Evolutionary conservation across 2,329 filamentous ascomycete species (phyloP).

Genomic region (Coniochaeta sp.): DNA sequence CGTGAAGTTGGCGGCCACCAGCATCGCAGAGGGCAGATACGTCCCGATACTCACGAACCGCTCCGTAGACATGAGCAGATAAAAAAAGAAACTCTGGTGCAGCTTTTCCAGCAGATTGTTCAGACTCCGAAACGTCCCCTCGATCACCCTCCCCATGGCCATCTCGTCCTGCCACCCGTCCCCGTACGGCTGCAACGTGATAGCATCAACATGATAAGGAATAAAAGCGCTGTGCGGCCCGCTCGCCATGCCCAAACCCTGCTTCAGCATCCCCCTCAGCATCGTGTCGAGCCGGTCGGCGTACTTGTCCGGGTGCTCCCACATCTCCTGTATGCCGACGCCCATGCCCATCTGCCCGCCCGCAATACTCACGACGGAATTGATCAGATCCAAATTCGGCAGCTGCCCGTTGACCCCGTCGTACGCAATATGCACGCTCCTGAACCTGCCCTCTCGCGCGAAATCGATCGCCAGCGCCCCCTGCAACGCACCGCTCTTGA

Average conservation of each 20-base stretch:
- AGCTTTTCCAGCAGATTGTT: constrained; percentile 96
- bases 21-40: constrained; percentile 95
- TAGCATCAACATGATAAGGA: constrained; percentile 93
- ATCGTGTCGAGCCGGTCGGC: constrained; percentile 78
- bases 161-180: constrained; percentile 97
- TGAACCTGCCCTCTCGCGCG: constrained; percentile 75
- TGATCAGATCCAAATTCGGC: constrained; percentile 92
- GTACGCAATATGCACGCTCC: constrained; percentile 85
- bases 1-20: constrained; percentile 88
- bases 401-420: constrained; percentile 94
- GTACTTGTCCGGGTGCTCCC: constrained; percentile 71
- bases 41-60: constrained; percentile 97
- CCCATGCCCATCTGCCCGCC: constrained; percentile 87
- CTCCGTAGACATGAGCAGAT: constrained; percentile 83
- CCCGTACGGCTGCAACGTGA: constrained; percentile 85
- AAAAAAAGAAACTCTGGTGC: constrained; percentile 99
- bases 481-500: constrained; percentile 91
- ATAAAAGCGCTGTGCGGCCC: constrained; percentile 95
- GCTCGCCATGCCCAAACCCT: constrained; percentile 81
- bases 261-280: constrained; percentile 85
- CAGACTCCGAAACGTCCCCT: constrained; percentile 85
- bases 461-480: constrained; percentile 93
- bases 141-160: constrained; percentile 81
- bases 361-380: constrained; percentile 83
- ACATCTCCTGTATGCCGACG: constrained; percentile 80